Percentiles rank a stretch among this genome's conserved stretches.
phyloP scores from a whole-genome alignment of 2,329 filamentous ascomycete species.

The Neofusicoccum sp. region DNA sequence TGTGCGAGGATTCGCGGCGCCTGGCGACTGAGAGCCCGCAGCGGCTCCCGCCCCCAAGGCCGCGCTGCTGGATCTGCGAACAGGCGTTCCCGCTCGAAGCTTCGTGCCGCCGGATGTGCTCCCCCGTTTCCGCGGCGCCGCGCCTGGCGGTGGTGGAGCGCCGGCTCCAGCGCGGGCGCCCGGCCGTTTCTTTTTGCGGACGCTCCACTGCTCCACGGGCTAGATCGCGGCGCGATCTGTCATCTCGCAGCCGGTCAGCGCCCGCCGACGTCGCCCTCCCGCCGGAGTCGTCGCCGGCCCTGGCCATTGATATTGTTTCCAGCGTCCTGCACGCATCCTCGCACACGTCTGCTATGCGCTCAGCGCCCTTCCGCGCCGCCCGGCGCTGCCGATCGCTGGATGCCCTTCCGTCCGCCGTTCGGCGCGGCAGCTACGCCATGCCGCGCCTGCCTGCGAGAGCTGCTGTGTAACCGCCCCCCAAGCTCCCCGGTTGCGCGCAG shows the following conservation, averaged over 20 bases:
- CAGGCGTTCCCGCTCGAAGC: constrained; percentile 10
- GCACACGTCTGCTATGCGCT: background rate
- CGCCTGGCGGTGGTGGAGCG: background rate
- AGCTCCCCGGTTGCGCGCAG: background rate
- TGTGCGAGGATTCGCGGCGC: background rate
- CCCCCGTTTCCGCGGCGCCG: constrained; percentile 14
- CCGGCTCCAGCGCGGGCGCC: background rate
- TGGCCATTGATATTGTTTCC: background rate
- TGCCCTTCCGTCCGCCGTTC: background rate
- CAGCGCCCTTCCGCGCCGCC: background rate
- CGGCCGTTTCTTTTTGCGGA: background rate
- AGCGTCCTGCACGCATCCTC: background rate
- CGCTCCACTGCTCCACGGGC: background rate
- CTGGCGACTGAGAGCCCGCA: background rate
- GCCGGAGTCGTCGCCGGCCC: constrained; percentile 2
- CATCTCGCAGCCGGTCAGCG: constrained; percentile 3
- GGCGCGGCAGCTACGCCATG: no score
- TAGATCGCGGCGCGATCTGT: background rate
- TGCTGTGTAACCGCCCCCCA: background rate
- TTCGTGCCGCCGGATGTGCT: constrained; percentile 11
- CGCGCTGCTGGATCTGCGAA: constrained; percentile 13
- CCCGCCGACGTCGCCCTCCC: background rate
- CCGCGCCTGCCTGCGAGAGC: background rate
- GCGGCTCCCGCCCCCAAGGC: background rate
- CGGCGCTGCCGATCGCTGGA: background rate